These are phyloP conservation scores for Lactifluus piperatus DNA, from an alignment of 768 basidiomycete genomes.

Conservation along the genomic window DNA sequence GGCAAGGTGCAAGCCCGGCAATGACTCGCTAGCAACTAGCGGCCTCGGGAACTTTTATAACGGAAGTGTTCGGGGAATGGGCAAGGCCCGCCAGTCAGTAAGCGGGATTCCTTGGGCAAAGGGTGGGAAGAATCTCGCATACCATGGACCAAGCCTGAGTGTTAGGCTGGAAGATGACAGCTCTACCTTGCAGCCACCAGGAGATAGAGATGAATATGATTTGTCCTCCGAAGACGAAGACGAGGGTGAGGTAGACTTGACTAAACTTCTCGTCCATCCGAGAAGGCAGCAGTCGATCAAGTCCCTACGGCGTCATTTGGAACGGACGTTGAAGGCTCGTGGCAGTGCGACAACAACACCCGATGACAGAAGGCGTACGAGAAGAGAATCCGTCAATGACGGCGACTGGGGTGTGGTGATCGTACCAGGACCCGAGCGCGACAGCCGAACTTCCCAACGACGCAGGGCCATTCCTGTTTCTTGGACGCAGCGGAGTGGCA, in stretches of 20 bases:
- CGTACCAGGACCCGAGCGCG: background rate
- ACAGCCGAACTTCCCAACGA: background rate
- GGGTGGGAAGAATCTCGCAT: slow-evolving; percentile 25
- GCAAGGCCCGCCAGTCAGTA: slow-evolving; percentile 20
- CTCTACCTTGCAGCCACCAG: slow-evolving; percentile 32
- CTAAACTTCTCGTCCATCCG: slow-evolving; percentile 57
- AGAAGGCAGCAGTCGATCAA: slow-evolving; percentile 68
- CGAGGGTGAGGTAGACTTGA: slow-evolving; percentile 52
- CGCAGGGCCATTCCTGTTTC: slow-evolving; percentile 13
- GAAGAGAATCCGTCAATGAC: slow-evolving; percentile 19
- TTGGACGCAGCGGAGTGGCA: slow-evolving; percentile 4
- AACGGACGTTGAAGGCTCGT: slow-evolving; percentile 15
- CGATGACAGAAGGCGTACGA: slow-evolving; percentile 2
- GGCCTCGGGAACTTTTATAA: slow-evolving; percentile 12
- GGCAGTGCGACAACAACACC: background rate
- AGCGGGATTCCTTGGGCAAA: slow-evolving; percentile 17
- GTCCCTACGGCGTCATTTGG: slow-evolving; percentile 59
- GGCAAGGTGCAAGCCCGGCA: slow-evolving; percentile 14
- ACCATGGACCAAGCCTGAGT: slow-evolving; percentile 26
- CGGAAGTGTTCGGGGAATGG: slow-evolving; percentile 22
- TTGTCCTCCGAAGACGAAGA: slow-evolving; percentile 36
- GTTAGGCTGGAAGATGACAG: slow-evolving; percentile 48
- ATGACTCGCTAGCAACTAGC: slow-evolving; percentile 4
- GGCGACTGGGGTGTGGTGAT: slow-evolving; percentile 11
- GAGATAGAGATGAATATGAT: slow-evolving; percentile 20